Evolutionary conservation across 1,284 basidiomycete species (phyloP).

Genomic region (Mycena citricolor): DNA sequence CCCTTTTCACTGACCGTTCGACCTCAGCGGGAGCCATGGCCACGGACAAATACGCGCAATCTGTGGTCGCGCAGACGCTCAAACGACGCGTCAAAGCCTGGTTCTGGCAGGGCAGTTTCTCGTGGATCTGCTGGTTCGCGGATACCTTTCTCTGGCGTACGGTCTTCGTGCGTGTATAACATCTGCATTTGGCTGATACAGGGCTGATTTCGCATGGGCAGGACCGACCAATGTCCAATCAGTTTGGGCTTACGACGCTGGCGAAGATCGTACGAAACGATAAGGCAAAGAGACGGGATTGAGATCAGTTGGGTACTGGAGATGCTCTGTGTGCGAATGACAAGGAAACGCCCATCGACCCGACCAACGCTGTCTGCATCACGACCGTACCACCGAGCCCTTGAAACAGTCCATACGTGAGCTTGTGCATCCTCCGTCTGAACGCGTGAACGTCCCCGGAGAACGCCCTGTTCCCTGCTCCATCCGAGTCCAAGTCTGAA

Average conservation of each 20-base stretch:
- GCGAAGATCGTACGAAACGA: slow-evolving; percentile 11
- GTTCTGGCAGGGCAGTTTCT: slow-evolving; percentile 29
- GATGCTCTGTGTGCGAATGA: slow-evolving; percentile 17
- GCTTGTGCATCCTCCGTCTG: slow-evolving; percentile 15
- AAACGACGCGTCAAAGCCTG: slow-evolving; percentile 23
- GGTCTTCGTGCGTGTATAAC: slow-evolving; percentile 20
- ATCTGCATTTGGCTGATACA: background rate
- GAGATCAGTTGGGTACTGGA: no score
- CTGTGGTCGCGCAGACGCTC: slow-evolving; percentile 29
- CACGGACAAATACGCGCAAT: slow-evolving; percentile 25
- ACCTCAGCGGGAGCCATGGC: slow-evolving; percentile 24
- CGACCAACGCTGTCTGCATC: slow-evolving; percentile 20
- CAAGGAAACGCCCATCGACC: slow-evolving; percentile 17
- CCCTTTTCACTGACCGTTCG: background rate
- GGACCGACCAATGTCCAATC: slow-evolving; percentile 23
- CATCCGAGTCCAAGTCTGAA: no score
- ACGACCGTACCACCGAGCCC: slow-evolving; percentile 18
- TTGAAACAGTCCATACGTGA: slow-evolving; percentile 18
- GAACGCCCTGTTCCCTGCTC: no score
- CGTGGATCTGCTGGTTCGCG: slow-evolving; percentile 29
- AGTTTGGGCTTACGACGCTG: slow-evolving; percentile 22
- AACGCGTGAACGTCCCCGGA: slow-evolving; percentile 12
- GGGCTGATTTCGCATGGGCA: no score
- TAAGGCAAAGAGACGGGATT: slow-evolving; percentile 10
- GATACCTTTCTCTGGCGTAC: slow-evolving; percentile 28